Conservation (phyloP, 148 eudicot genomes). For the Pouteria glomerata region DNA sequence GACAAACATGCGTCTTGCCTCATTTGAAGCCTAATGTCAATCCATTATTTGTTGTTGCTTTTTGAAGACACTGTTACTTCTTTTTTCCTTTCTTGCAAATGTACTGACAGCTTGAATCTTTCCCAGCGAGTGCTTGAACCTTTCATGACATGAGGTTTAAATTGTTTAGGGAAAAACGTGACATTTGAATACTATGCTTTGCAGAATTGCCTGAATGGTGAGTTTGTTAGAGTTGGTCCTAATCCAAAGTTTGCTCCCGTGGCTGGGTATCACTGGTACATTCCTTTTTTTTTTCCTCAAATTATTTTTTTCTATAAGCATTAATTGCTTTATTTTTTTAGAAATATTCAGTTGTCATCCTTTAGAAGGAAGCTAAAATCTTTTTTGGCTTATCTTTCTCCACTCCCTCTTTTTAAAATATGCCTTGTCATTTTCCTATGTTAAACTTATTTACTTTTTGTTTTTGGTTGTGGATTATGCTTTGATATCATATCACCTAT, state of each 20-base stretch:
- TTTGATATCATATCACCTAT: not conserved
- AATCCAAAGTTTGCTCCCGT: conserved; percentile 85
- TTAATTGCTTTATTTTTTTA: not conserved
- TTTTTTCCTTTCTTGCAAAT: not conserved
- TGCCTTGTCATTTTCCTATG: not conserved
- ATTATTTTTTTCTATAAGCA: not conserved
- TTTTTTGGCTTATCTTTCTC: not conserved
- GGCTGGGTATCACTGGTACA: conserved; percentile 95
- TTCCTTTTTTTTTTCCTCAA: not conserved
- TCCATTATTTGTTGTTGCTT: not conserved
- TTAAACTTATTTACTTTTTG: not conserved
- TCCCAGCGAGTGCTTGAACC: not conserved
- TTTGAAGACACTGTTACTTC: not conserved
- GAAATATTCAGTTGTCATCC: not conserved
- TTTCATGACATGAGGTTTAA: too few relatives aligned
- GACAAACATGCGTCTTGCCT: too few relatives aligned
- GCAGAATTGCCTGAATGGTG: conserved; percentile 95
- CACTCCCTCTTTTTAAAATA: not conserved
- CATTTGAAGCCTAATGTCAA: not conserved
- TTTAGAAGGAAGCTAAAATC: not conserved
- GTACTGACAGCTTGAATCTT: not conserved
- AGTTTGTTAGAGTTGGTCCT: conserved; percentile 95
- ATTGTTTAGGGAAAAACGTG: too few relatives aligned
- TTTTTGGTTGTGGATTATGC: not conserved
- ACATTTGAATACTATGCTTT: not conserved